These are phyloP conservation scores for Paramecium bursaria DNA, from an alignment of 73 alveolate species.

Conservation along the genomic window DNA sequence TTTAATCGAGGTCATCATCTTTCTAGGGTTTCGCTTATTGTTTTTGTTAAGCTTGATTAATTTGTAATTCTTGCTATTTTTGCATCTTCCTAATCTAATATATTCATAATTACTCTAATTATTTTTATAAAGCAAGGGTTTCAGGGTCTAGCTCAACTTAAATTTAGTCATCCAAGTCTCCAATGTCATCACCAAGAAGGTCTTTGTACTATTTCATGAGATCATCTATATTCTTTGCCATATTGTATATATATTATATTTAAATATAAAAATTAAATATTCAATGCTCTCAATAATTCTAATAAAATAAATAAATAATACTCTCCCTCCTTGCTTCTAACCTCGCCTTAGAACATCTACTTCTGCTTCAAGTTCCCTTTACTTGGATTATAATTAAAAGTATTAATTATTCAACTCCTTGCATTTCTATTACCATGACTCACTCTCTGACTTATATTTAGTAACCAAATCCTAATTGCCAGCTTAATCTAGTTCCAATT, in stretches of 20 bases:
- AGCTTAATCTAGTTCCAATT: slow-evolving; percentile 14
- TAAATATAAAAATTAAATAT: no score
- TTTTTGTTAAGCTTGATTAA: not conserved
- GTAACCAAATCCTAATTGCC: slow-evolving; percentile 7
- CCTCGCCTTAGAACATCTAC: no score
- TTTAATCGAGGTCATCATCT: not conserved
- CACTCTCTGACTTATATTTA: no score
- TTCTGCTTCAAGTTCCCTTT: no score
- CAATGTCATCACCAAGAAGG: slow-evolving; percentile 14
- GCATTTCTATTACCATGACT: no score
- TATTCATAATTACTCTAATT: not conserved
- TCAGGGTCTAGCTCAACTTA: slow-evolving; percentile 50
- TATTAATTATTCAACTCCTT: no score
- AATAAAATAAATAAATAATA: no score
- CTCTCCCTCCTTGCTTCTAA: no score
- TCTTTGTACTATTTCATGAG: not conserved
- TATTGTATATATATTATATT: no score
- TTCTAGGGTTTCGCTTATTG: not conserved
- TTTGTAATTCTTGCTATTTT: no score
- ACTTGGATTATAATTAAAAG: no score
- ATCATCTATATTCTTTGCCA: slow-evolving; percentile 1
- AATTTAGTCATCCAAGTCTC: not conserved
- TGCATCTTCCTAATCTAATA: not conserved
- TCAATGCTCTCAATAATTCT: no score
- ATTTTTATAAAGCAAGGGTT: not conserved